A percentile compares a stretch with the other conserved stretches of the same genome.
These are phyloP conservation scores for Arachnomyces sp. DNA, from an alignment of 2,329 filamentous ascomycete genomes.

Conservation along the genomic window DNA sequence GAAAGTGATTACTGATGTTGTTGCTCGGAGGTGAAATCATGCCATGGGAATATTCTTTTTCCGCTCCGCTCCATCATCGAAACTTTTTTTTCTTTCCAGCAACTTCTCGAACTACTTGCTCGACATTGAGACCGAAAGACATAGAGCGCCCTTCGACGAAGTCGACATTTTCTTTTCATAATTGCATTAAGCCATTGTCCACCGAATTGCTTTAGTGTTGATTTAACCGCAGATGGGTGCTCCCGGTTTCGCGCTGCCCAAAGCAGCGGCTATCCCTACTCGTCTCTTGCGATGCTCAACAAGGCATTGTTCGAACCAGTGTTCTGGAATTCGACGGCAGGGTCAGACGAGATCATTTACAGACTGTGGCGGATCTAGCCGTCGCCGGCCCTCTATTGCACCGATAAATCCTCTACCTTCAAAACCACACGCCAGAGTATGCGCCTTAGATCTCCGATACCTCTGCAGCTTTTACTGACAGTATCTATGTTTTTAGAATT, in stretches of 20 bases:
- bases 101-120: constrained; percentile 16
- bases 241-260: constrained; percentile 32
- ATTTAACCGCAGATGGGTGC: constrained; percentile 26
- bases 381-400: constrained; percentile 22
- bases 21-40: constrained; percentile 14
- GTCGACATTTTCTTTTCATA: no score
- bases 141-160: no score
- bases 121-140: constrained; percentile 10
- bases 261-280: constrained; percentile 35
- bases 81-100: constrained; percentile 21
- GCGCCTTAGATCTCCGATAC: no score
- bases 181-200: no score
- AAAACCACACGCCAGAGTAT: constrained; percentile 4
- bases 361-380: constrained; percentile 18
- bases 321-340: constrained; percentile 23
- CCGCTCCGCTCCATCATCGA: constrained; percentile 8
- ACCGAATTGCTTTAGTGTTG: no score
- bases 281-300: constrained; percentile 33
- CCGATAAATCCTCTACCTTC: constrained; percentile 8
- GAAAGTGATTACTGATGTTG: background rate
- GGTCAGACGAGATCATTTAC: constrained; percentile 31
- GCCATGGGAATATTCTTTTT: constrained; percentile 23
- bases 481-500: constrained; percentile 22
- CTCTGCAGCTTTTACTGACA: no score
- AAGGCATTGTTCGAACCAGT: constrained; percentile 32